Conservation (phyloP, 306 rosid species). For the Prunus fruticosa region DNA sequence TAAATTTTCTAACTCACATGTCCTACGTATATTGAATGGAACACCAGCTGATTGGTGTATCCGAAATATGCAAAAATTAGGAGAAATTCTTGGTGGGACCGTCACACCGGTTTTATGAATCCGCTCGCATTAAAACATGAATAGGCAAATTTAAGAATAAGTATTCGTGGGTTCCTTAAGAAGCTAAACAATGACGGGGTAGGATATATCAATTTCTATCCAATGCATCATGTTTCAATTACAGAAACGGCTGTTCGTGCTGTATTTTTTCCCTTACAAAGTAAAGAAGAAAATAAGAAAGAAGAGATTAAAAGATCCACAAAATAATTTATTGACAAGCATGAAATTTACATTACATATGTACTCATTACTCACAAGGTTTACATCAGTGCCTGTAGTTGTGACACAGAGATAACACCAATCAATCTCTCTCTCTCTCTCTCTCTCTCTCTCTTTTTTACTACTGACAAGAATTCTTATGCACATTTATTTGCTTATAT, state of each 20-base stretch:
- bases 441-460: neutral
- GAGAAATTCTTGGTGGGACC: too few species aligned
- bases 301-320: neutral
- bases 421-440: neutral
- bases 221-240: neutral
- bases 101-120: too few species aligned
- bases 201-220: neutral
- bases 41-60: too few species aligned
- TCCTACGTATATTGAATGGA: too few species aligned
- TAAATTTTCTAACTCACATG: too few species aligned
- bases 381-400: neutral
- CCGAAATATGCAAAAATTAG: too few species aligned
- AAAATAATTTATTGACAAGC: neutral
- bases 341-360: neutral
- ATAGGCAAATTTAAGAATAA: too few species aligned
- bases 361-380: neutral
- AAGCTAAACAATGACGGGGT: too few species aligned
- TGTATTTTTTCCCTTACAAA: neutral
- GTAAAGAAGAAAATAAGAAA: neutral
- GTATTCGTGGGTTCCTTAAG: too few species aligned
- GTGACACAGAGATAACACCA: neutral
- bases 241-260: neutral
- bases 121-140: too few species aligned
- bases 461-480: neutral
- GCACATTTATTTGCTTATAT: neutral